These are phyloP conservation scores for Rosa persica DNA, from an alignment of 306 rosid species.

Conservation along the genomic window DNA sequence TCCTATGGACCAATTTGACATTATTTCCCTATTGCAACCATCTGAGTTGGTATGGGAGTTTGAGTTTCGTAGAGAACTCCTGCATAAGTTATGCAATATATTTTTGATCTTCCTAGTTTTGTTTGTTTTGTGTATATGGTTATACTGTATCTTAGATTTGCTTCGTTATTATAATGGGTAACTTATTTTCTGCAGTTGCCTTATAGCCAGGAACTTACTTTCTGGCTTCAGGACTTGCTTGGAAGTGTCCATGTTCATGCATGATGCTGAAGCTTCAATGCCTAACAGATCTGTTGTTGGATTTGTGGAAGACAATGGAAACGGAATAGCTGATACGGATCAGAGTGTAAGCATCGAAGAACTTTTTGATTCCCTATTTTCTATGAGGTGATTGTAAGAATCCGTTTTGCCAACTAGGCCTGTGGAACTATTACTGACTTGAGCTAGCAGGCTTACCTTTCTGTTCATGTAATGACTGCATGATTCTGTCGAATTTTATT, in stretches of 20 bases:
- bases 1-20: neutral
- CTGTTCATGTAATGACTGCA: neutral
- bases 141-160: neutral
- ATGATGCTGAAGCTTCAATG: conserved; percentile 60
- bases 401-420: neutral
- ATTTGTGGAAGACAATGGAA: conserved; percentile 53
- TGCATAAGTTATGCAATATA: neutral
- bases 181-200: conserved; percentile 72
- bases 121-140: neutral
- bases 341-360: conserved; percentile 45
- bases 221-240: conserved; percentile 88
- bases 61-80: neutral
- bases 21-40: neutral
- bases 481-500: neutral
- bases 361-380: conserved; percentile 8
- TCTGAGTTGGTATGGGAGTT: neutral
- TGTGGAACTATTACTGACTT: neutral
- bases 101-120: neutral
- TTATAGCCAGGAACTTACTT: conserved; percentile 93
- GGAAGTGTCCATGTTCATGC: conserved; percentile 83
- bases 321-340: conserved; percentile 58
- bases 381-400: neutral
- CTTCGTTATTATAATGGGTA: conserved; percentile 25
- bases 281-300: conserved; percentile 43
- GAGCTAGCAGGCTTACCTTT: neutral